phyloP scores from a whole-genome alignment of 352 stramenopile genomes.

The Pythium scleroteichum region DNA sequence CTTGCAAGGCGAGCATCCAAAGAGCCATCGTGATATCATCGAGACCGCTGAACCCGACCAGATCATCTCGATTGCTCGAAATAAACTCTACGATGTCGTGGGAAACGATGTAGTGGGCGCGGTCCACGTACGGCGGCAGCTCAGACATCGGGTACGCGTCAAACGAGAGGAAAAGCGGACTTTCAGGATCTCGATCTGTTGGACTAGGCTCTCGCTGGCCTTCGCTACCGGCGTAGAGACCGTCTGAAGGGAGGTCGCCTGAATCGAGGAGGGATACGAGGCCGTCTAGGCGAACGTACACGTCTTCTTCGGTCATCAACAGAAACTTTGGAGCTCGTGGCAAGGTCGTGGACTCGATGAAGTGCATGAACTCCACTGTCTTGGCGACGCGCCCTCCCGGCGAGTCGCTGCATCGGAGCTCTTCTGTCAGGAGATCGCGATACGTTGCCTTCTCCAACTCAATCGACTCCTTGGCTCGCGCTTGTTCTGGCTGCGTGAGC shows the following conservation, averaged over 20 bases:
- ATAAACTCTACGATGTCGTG: slow-evolving; percentile 37
- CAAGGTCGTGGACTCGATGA: slow-evolving; percentile 13
- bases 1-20: slow-evolving; percentile 51
- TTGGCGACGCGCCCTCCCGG: slow-evolving; percentile 47
- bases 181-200: slow-evolving; percentile 16
- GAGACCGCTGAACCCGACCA: slow-evolving; percentile 16
- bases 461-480: slow-evolving; percentile 8
- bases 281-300: slow-evolving; percentile 24
- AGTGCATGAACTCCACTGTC: slow-evolving; percentile 54
- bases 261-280: slow-evolving; percentile 5
- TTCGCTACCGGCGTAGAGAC: slow-evolving; percentile 36
- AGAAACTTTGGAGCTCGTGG: slow-evolving; percentile 25
- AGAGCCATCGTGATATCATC: slow-evolving; percentile 61
- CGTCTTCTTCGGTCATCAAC: slow-evolving; percentile 61
- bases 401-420: slow-evolving; percentile 49
- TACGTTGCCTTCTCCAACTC: slow-evolving; percentile 38
- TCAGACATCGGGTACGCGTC: slow-evolving; percentile 28
- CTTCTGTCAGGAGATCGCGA: slow-evolving; percentile 46
- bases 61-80: slow-evolving; percentile 20
- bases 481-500: background rate
- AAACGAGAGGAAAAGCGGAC: slow-evolving; percentile 26
- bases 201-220: slow-evolving; percentile 8
- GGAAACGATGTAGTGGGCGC: slow-evolving; percentile 42
- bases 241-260: background rate
- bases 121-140: slow-evolving; percentile 38